These are phyloP conservation scores for Candida vartiovaarae DNA, from an alignment of 805 yeast species.

Conservation along the genomic window DNA sequence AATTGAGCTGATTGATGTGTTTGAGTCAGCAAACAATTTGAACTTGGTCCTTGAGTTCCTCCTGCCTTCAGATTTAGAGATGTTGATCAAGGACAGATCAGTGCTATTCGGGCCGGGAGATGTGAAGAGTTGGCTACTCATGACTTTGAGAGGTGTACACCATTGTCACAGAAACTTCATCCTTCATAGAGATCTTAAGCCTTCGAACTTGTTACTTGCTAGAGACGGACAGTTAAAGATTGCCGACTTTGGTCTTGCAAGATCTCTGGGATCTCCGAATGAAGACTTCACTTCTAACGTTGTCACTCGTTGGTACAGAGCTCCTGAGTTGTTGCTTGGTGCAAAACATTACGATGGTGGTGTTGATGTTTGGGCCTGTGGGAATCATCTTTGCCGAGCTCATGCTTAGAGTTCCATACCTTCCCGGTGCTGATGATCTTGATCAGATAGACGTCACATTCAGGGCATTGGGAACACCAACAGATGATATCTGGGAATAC, in stretches of 20 bases:
- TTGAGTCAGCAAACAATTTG: conserved; percentile 53
- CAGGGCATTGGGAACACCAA: conserved; percentile 93
- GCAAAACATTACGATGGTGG: conserved; percentile 85
- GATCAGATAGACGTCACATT: conserved; percentile 93
- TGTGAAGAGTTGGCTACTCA: conserved; percentile 86
- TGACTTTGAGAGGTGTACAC: conserved; percentile 91
- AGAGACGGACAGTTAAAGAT: conserved; percentile 84
- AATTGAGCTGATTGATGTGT: conserved; percentile 85
- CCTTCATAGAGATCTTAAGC: conserved; percentile 89
- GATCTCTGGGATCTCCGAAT: conserved; percentile 72
- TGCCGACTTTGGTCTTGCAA: conserved; percentile 96
- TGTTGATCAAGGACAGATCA: conserved; percentile 72
- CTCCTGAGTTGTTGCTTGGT: conserved; percentile 89
- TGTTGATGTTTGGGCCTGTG: conserved; percentile 94
- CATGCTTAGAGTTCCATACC: conserved; percentile 89
- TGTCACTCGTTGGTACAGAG: conserved; percentile 96
- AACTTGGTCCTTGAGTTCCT: conserved; percentile 88
- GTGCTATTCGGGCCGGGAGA: conserved; percentile 79
- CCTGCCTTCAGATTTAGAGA: conserved; percentile 86
- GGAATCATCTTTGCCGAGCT: conserved; percentile 95
- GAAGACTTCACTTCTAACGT: conserved; percentile 86
- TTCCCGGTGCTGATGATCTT: conserved; percentile 86
- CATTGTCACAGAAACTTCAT: conserved; percentile 92
- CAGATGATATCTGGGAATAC: conserved; percentile 87
- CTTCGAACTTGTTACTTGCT: conserved; percentile 80